Conservation (phyloP, 2,329 filamentous ascomycete genomes). For the Leptographium wingfieldii region DNA sequence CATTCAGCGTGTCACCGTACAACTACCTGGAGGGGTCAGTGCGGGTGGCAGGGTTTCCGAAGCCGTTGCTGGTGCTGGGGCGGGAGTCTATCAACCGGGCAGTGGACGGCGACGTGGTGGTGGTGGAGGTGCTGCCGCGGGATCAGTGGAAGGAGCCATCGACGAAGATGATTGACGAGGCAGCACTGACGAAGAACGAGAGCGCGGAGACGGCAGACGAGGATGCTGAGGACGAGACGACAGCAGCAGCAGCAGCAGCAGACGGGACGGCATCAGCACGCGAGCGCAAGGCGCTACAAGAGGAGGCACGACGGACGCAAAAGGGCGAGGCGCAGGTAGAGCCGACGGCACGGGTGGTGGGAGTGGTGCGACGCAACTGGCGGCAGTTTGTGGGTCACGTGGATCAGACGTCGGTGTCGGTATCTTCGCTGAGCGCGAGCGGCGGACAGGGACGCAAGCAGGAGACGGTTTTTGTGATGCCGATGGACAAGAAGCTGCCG, state of each 20-base stretch:
- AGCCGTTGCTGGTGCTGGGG: constrained; percentile 74
- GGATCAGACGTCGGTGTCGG: constrained; percentile 62
- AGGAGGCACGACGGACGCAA: constrained; percentile 80
- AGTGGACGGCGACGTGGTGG: constrained; percentile 82
- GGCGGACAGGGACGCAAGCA: constrained; percentile 65
- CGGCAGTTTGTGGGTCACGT: constrained; percentile 95
- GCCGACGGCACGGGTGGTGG: constrained; percentile 84
- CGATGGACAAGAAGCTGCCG: constrained; percentile 96
- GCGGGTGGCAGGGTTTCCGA: constrained; percentile 80
- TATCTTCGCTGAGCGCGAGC: neutral
- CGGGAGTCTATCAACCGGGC: constrained; percentile 93
- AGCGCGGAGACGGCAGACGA: constrained; percentile 49
- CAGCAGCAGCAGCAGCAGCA: neutral
- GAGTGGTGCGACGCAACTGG: constrained; percentile 92
- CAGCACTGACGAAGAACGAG: constrained; percentile 81
- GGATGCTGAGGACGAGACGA: constrained; percentile 33
- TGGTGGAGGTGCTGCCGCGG: constrained; percentile 83
- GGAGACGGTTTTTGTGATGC: constrained; percentile 86
- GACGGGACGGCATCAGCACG: neutral
- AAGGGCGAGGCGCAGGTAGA: constrained; percentile 59
- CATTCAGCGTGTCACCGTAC: constrained; percentile 93
- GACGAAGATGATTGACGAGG: constrained; percentile 91
- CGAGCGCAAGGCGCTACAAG: constrained; percentile 76
- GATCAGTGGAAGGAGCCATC: constrained; percentile 97
- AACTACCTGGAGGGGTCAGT: constrained; percentile 95